Evolutionary conservation across 495 filamentous ascomycete genomes (phyloP).

Genomic region (Ramalina intermedia): DNA sequence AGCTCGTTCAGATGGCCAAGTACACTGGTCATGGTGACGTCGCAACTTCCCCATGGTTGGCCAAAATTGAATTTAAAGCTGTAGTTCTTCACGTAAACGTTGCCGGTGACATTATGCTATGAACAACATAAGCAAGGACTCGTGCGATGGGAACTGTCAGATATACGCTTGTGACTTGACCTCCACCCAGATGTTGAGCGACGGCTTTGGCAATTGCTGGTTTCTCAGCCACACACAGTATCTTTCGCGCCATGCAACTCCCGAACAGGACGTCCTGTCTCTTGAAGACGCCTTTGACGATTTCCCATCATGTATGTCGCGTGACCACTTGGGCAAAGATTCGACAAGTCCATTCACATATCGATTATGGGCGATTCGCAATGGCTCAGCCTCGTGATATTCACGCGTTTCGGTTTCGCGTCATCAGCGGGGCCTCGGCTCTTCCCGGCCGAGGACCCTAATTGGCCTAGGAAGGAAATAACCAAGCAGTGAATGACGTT

Average conservation of each 20-base stretch:
- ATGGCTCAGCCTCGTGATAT: too few species aligned
- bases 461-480: too few species aligned
- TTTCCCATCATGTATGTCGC: not conserved
- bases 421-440: too few species aligned
- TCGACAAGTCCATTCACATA: not conserved
- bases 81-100: constrained; percentile 85
- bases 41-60: constrained; percentile 61
- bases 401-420: too few species aligned
- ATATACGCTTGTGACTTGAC: constrained; percentile 53
- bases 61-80: constrained; percentile 79
- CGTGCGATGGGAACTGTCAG: not conserved
- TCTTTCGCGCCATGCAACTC: constrained; percentile 28
- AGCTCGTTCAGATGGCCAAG: constrained; percentile 64
- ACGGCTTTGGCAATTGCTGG: constrained; percentile 93
- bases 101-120: constrained; percentile 44
- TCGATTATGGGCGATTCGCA: too few species aligned
- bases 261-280: not conserved
- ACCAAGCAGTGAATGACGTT: too few species aligned
- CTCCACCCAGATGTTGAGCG: constrained; percentile 71
- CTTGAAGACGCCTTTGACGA: not conserved
- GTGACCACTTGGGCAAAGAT: not conserved
- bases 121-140: constrained; percentile 15
- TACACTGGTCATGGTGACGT: constrained; percentile 86
- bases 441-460: too few species aligned
- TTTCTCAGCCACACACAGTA: constrained; percentile 94